Percentiles rank a stretch among this genome's conserved stretches.
Evolutionary conservation across 192 early-diverging fungal species (phyloP).

Genomic region (Spizellomyces sp.): DNA sequence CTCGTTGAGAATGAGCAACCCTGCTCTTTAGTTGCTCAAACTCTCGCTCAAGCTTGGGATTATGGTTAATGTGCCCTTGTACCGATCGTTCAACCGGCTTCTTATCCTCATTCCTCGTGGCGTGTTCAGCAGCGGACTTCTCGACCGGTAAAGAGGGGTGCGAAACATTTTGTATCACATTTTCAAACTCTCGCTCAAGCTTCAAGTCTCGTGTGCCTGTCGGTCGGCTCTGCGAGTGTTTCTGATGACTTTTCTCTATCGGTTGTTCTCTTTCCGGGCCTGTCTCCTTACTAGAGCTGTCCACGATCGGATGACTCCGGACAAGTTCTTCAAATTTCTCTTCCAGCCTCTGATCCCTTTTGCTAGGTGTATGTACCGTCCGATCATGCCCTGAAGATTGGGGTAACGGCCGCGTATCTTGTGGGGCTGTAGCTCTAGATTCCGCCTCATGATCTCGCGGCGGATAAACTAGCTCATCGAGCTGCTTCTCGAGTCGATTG

Average conservation of each 20-base stretch:
- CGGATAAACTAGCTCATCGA: not conserved
- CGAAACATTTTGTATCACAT: not conserved
- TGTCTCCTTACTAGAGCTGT: not conserved
- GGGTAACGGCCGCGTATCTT: not conserved
- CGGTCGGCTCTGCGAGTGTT: not conserved
- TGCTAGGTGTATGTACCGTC: not conserved
- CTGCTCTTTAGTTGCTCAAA: not conserved
- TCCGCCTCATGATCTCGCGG: not conserved
- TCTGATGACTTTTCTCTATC: not conserved
- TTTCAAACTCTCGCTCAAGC: not conserved
- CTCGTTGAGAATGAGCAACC: too few species aligned
- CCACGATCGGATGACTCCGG: not conserved
- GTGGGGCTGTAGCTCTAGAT: not conserved
- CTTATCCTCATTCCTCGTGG: too few species aligned
- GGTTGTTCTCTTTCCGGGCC: not conserved
- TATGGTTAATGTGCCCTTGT: too few species aligned
- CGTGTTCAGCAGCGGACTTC: not conserved
- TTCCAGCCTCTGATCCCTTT: not conserved
- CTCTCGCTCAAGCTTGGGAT: not conserved
- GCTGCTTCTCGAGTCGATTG: not conserved
- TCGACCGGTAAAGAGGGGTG: not conserved
- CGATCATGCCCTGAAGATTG: not conserved
- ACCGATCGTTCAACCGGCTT: too few species aligned
- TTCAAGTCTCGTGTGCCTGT: not conserved
- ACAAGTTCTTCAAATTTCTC: constrained; percentile 1